Percentiles rank a stretch among this genome's conserved stretches.
Conservation (phyloP, 2,329 filamentous ascomycete species). For the Mollisiaceae sp. region DNA sequence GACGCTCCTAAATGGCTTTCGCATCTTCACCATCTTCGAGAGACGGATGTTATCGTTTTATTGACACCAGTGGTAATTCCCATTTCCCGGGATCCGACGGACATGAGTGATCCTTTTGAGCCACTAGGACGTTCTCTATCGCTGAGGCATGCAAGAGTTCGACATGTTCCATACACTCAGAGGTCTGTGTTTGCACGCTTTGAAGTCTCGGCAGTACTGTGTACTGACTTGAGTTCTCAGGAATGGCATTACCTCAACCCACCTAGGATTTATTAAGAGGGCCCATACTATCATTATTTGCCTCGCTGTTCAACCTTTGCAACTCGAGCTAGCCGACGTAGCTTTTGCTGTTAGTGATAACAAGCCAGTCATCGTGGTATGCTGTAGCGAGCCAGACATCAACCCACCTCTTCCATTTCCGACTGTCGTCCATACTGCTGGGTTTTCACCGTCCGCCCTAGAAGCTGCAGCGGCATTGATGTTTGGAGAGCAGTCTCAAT, state of each 20-base stretch:
- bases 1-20: slow-evolving; percentile 52
- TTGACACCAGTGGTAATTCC: slow-evolving; percentile 62
- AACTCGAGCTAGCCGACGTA: slow-evolving; percentile 55
- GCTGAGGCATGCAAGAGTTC: slow-evolving; percentile 62
- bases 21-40: slow-evolving; percentile 51
- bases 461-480: slow-evolving; percentile 57
- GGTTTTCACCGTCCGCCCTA: slow-evolving; percentile 54
- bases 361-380: slow-evolving; percentile 58
- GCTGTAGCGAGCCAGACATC: slow-evolving; percentile 51
- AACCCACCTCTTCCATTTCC: slow-evolving; percentile 50
- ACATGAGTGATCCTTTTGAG: slow-evolving; percentile 72
- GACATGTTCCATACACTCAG: slow-evolving; percentile 74
- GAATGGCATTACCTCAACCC: slow-evolving; percentile 55
- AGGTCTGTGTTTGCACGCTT: slow-evolving; percentile 38
- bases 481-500: slow-evolving; percentile 48
- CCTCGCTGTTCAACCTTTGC: slow-evolving; percentile 48
- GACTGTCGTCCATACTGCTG: slow-evolving; percentile 56
- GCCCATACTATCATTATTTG: slow-evolving; percentile 54
- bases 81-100: slow-evolving; percentile 47
- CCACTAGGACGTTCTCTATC: slow-evolving; percentile 68
- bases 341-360: slow-evolving; percentile 49
- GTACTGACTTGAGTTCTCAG: slow-evolving; percentile 25
- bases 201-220: background rate
- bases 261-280: slow-evolving; percentile 42
- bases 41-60: slow-evolving; percentile 63